Conservation (phyloP, 2,329 filamentous ascomycete species). For the Fusarium tupiense region DNA sequence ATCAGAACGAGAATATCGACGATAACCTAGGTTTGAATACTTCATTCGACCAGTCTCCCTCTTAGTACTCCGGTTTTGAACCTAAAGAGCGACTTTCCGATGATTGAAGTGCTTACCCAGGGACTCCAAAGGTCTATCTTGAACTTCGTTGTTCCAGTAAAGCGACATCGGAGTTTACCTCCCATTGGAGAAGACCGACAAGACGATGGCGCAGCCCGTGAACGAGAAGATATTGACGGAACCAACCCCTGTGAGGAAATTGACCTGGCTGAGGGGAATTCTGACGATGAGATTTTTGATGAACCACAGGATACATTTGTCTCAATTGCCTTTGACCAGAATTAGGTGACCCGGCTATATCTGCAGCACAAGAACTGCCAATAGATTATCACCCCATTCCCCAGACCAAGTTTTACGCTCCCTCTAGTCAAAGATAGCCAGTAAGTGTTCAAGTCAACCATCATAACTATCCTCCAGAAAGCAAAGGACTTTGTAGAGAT, state of each 20-base stretch:
- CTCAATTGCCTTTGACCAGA: neutral
- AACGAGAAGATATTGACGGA: neutral
- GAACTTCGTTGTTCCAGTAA: neutral
- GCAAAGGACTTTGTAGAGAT: neutral
- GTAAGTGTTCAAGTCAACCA: neutral
- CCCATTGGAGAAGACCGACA: neutral
- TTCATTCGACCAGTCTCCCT: neutral
- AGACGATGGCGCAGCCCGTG: neutral
- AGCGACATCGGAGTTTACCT: neutral
- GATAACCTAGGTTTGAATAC: neutral
- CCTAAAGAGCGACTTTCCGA: too few relatives aligned
- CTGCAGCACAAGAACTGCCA: neutral
- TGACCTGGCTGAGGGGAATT: neutral
- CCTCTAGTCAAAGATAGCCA: neutral
- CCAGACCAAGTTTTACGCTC: neutral
- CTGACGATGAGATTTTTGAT: neutral
- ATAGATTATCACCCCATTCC: neutral
- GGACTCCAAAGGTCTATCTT: neutral
- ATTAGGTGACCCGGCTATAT: neutral
- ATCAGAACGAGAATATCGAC: neutral
- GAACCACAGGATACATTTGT: neutral
- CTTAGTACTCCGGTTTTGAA: neutral
- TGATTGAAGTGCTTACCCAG: too few relatives aligned
- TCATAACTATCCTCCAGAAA: neutral
- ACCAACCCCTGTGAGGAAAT: neutral